Evolutionary conservation across 345 rosid species (phyloP).

Genomic region (Xanthoceras sorbifolium): DNA sequence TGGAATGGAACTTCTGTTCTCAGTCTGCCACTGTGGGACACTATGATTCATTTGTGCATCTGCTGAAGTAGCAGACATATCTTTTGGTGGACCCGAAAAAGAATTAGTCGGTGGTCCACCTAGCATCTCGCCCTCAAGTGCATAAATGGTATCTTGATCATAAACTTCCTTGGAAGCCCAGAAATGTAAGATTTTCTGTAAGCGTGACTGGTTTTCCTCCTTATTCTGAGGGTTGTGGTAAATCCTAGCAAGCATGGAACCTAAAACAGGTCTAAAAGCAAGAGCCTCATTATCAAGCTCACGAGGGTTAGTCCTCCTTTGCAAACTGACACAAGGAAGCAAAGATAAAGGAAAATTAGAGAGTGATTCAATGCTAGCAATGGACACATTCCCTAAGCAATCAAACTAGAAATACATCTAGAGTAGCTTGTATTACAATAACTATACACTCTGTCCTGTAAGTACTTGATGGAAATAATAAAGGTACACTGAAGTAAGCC

Average conservation of each 20-base stretch:
- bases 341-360: constrained; percentile 21
- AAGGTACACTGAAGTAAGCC: neutral
- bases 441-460: neutral
- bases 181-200: constrained; percentile 89
- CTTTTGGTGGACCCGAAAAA: constrained; percentile 57
- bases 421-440: neutral
- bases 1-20: constrained; percentile 45
- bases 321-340: constrained; percentile 59
- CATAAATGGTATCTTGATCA: constrained; percentile 78
- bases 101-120: constrained; percentile 60
- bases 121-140: constrained; percentile 83
- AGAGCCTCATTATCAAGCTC: constrained; percentile 93
- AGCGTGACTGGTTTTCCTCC: constrained; percentile 82
- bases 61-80: constrained; percentile 42
- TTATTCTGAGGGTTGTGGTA: constrained; percentile 83
- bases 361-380: constrained; percentile 2
- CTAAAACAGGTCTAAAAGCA: constrained; percentile 85
- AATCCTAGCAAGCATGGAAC: constrained; percentile 88
- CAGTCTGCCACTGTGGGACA: constrained; percentile 61
- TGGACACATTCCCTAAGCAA: neutral
- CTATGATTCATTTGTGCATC: constrained; percentile 45
- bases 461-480: neutral
- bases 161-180: constrained; percentile 98
- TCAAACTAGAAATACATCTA: neutral
- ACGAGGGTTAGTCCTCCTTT: constrained; percentile 72